Evolutionary conservation across 768 basidiomycete genomes (phyloP).

Genomic region (Termitomyces sp.): DNA sequence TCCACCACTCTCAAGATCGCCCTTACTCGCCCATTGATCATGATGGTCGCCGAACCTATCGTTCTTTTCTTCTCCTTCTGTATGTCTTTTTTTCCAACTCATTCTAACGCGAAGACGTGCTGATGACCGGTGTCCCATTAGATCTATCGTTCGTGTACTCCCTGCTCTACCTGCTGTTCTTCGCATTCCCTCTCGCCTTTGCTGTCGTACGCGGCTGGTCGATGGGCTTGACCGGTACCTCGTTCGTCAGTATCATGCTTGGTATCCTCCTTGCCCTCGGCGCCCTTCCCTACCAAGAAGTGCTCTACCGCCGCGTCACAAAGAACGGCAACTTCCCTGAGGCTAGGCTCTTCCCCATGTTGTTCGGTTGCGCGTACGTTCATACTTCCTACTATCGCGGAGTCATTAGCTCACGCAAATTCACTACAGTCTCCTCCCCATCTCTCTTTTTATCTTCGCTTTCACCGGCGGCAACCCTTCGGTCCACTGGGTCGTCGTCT

Average conservation of each 20-base stretch:
- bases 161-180: constrained; percentile 37
- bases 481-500: constrained; percentile 32
- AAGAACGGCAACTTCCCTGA: constrained; percentile 34
- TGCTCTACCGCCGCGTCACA: constrained; percentile 25
- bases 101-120: background rate
- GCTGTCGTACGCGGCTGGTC: constrained; percentile 32
- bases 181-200: constrained; percentile 39
- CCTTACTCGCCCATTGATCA: constrained; percentile 5
- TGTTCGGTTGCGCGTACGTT: constrained; percentile 31
- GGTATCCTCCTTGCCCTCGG: constrained; percentile 26
- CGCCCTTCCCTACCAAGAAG: constrained; percentile 28
- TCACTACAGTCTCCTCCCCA: constrained; percentile 23
- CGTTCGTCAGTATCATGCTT: constrained; percentile 40
- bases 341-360: constrained; percentile 36
- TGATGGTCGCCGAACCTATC: constrained; percentile 11
- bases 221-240: constrained; percentile 32
- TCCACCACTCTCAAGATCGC: constrained; percentile 3
- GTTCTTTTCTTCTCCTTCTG: constrained; percentile 13
- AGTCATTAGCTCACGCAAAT: background rate
- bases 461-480: constrained; percentile 33
- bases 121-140: background rate
- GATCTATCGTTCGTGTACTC: constrained; percentile 41
- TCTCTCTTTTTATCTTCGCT: constrained; percentile 38
- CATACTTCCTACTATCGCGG: background rate
- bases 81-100: background rate